Evolutionary conservation across 2,329 filamentous ascomycete species (phyloP).

Genomic region (Paramyrothecium roridum): DNA sequence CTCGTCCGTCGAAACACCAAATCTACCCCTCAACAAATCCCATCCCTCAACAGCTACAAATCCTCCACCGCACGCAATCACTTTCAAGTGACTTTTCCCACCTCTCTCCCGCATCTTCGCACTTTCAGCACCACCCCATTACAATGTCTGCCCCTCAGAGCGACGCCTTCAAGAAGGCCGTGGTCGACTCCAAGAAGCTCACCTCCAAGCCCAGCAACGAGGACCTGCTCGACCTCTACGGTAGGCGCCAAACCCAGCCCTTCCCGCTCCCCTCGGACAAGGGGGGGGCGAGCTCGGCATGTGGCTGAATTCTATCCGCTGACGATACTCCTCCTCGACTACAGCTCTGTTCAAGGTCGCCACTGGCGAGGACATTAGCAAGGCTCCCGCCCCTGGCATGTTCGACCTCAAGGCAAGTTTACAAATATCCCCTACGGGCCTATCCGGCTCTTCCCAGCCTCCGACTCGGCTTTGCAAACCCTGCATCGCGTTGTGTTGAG

Average conservation of each 20-base stretch:
- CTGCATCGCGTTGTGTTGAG: too few species aligned
- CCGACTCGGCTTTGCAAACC: too few species aligned
- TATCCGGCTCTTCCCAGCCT: neutral
- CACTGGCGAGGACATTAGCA: conserved; percentile 52
- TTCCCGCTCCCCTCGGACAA: neutral
- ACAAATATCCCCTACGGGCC: neutral
- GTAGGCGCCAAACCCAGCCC: conserved; percentile 31
- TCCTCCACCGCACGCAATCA: neutral
- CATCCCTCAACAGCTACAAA: neutral
- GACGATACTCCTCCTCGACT: neutral
- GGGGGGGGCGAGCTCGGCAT: too few species aligned
- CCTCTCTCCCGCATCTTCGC: neutral
- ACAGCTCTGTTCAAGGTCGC: conserved; percentile 58
- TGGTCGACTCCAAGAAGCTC: conserved; percentile 64
- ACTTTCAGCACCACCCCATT: conserved; percentile 8
- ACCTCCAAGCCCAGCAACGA: conserved; percentile 60
- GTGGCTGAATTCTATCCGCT: neutral
- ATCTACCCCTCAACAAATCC: neutral
- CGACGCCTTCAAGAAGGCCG: conserved; percentile 53
- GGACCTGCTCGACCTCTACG: conserved; percentile 62
- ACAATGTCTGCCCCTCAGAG: conserved; percentile 39
- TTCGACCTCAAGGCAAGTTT: conserved; percentile 64
- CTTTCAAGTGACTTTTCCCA: neutral
- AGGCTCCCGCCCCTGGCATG: conserved; percentile 59
- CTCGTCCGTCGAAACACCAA: neutral